These are phyloP conservation scores for Endocalyx cinctus DNA, from an alignment of 2,329 filamentous ascomycete genomes.

Conservation along the genomic window DNA sequence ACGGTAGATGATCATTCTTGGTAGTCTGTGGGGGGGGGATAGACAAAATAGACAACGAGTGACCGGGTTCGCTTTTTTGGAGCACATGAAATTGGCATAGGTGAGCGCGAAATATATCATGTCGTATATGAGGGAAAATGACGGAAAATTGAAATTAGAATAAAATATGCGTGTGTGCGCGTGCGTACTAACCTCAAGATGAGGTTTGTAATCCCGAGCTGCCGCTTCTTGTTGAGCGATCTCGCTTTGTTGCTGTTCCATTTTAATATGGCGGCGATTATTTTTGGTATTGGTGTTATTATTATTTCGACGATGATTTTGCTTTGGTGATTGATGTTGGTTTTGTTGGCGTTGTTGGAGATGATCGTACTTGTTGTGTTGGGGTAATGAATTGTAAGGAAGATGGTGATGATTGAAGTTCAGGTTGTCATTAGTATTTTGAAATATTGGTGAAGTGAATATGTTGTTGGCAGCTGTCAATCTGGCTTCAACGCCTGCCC, in stretches of 20 bases:
- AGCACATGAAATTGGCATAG: too few relatives aligned
- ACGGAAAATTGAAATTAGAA: too few relatives aligned
- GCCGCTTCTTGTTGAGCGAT: constrained; percentile 57
- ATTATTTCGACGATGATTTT: too few relatives aligned
- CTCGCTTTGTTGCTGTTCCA: constrained; percentile 37
- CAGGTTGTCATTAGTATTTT: constrained; percentile 16
- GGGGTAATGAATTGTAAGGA: constrained; percentile 10
- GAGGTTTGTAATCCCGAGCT: constrained; percentile 54
- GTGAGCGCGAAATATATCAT: too few relatives aligned
- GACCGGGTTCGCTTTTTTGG: too few relatives aligned
- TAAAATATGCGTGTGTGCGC: too few relatives aligned
- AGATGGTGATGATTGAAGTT: constrained; percentile 7
- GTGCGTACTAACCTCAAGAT: constrained; percentile 51
- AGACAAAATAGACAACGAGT: too few relatives aligned
- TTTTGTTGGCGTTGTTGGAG: constrained; percentile 11
- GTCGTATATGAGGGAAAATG: too few relatives aligned
- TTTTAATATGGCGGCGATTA: constrained; percentile 25
- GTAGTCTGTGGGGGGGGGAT: too few relatives aligned
- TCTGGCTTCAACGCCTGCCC: constrained; percentile 13
- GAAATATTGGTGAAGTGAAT: constrained; percentile 20
- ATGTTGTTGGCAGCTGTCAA: constrained; percentile 16
- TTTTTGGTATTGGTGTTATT: constrained; percentile 9
- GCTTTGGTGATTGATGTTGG: constrained; percentile 6
- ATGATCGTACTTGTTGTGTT: constrained; percentile 8
- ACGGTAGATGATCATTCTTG: too few relatives aligned